Percentiles rank a stretch among this genome's conserved stretches.
Evolutionary conservation across 768 basidiomycete genomes (phyloP).

Genomic region (Leccinum subtestaceum): DNA sequence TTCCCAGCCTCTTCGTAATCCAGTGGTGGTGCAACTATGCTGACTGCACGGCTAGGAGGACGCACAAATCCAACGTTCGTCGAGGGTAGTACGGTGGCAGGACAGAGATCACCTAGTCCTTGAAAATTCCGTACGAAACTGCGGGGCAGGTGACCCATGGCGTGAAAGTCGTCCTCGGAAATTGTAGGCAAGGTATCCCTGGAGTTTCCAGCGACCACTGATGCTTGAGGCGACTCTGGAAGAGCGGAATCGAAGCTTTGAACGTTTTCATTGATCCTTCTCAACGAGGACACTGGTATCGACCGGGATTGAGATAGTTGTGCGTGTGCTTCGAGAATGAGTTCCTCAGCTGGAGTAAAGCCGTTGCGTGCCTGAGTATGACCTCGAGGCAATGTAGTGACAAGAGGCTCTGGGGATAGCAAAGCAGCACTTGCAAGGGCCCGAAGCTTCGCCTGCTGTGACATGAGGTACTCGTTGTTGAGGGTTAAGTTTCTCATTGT

Average conservation of each 20-base stretch:
- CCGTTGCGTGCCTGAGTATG: slow-evolving; percentile 46
- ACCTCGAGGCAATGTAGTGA: slow-evolving; percentile 16
- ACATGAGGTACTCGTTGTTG: slow-evolving; percentile 14
- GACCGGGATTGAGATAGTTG: slow-evolving; percentile 9
- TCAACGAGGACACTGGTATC: slow-evolving; percentile 1
- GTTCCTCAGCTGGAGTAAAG: slow-evolving; percentile 67
- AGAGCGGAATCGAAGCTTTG: slow-evolving; percentile 6
- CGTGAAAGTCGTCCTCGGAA: slow-evolving; percentile 38
- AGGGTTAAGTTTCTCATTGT: slow-evolving; percentile 13
- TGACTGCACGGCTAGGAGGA: slow-evolving; percentile 31
- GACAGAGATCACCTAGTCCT: neutral
- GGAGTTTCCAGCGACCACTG: slow-evolving; percentile 8
- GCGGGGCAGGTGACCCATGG: slow-evolving; percentile 14
- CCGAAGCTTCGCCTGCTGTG: slow-evolving; percentile 23
- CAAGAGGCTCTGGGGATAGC: slow-evolving; percentile 9
- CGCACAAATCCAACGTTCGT: slow-evolving; percentile 14
- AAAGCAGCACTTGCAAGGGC: slow-evolving; percentile 21
- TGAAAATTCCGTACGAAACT: slow-evolving; percentile 6
- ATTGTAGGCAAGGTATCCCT: slow-evolving; percentile 27
- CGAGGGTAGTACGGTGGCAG: neutral
- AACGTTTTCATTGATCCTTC: slow-evolving; percentile 8
- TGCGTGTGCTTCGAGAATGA: slow-evolving; percentile 55
- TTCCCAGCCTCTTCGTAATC: slow-evolving; percentile 18
- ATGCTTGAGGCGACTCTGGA: neutral
- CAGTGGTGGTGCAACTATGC: slow-evolving; percentile 29